Percentiles rank a stretch among this genome's conserved stretches.
Evolutionary conservation across 768 basidiomycete species (phyloP).

Genomic region (Tylopilus cervinicoccineus): DNA sequence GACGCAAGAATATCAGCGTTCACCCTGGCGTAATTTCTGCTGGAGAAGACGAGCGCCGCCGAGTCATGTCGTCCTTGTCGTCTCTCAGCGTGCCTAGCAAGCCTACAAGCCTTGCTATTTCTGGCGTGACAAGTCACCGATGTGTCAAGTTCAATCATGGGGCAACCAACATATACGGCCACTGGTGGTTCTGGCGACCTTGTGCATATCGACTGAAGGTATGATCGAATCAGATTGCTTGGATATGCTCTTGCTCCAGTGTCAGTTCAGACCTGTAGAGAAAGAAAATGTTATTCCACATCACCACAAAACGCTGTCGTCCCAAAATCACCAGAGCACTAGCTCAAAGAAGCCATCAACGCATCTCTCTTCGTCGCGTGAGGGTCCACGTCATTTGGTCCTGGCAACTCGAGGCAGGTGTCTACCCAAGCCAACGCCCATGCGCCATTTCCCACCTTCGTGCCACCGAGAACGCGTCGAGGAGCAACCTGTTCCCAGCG

Average conservation of each 20-base stretch:
- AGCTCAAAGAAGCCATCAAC: conserved; percentile 13
- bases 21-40: too few relatives aligned
- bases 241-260: too few relatives aligned
- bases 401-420: conserved; percentile 37
- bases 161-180: too few relatives aligned
- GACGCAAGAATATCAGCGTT: too few relatives aligned
- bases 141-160: too few relatives aligned
- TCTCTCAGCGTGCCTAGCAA: too few relatives aligned
- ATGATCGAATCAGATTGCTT: too few relatives aligned
- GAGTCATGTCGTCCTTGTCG: too few relatives aligned
- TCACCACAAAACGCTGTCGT: conserved; percentile 1
- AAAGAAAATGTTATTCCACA: background rate
- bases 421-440: conserved; percentile 84
- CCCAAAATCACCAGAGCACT: background rate
- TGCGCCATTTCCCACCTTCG: conserved; percentile 71
- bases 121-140: too few relatives aligned
- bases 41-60: too few relatives aligned
- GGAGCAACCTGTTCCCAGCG: conserved; percentile 59
- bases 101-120: too few relatives aligned
- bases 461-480: conserved; percentile 56
- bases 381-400: conserved; percentile 20
- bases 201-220: background rate
- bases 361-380: conserved; percentile 18
- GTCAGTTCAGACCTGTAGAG: background rate
- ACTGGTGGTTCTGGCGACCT: too few relatives aligned